A percentile compares a stretch with the other conserved stretches of the same genome.
Conservation (phyloP, 257 asterid species). For the Sherardia arvensis region DNA sequence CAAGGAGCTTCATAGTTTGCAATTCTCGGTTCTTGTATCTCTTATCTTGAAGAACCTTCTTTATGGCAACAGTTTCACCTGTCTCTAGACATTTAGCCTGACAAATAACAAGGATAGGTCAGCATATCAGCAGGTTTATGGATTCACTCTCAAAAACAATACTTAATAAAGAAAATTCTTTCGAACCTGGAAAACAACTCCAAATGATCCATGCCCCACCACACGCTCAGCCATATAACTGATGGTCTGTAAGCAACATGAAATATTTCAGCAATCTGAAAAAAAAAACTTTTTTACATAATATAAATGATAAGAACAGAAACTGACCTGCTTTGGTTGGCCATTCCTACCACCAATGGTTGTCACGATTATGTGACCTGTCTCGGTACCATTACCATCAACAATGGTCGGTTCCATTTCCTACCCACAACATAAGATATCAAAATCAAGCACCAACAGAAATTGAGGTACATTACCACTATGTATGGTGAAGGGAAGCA, state of each 20-base stretch:
- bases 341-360: conserved; percentile 84
- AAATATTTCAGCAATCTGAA: neutral
- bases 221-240: conserved; percentile 93
- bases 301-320: neutral
- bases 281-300: neutral
- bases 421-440: conserved; percentile 25
- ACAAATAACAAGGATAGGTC: conserved; percentile 18
- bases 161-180: neutral
- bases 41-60: conserved; percentile 94
- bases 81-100: conserved; percentile 96
- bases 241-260: conserved; percentile 45
- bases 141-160: neutral
- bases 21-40: conserved; percentile 90
- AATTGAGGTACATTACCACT: neutral
- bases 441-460: no score
- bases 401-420: conserved; percentile 77
- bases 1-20: conserved; percentile 94
- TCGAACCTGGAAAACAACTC: conserved; percentile 82
- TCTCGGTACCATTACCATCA: conserved; percentile 88
- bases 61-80: conserved; percentile 89
- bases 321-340: conserved; percentile 78
- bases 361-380: conserved; percentile 95
- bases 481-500: neutral
- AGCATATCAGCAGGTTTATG: neutral
- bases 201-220: conserved; percentile 91